Percentiles rank a stretch among this genome's conserved stretches.
These are phyloP conservation scores for Darksidea phi DNA, from an alignment of 495 filamentous ascomycete genomes.

Conservation along the genomic window DNA sequence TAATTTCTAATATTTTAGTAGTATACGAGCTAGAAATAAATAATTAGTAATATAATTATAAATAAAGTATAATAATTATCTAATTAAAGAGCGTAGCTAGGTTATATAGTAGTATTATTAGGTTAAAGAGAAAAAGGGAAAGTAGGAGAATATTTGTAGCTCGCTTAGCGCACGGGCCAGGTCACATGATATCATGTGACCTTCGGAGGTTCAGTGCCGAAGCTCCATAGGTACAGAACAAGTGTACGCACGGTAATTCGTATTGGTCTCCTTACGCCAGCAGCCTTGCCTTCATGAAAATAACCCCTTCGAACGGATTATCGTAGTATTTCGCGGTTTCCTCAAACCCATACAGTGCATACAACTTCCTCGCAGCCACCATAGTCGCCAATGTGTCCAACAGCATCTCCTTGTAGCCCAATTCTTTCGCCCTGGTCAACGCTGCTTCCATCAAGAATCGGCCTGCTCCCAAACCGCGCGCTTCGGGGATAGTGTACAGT, in stretches of 20 bases:
- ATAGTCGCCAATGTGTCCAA: constrained; percentile 60
- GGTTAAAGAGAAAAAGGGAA: too few species aligned
- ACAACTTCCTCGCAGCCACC: constrained; percentile 52
- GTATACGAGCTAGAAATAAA: too few species aligned
- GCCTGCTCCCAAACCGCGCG: constrained; percentile 53
- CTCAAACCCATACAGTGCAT: constrained; percentile 54
- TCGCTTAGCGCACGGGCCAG: too few species aligned
- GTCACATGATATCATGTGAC: too few species aligned
- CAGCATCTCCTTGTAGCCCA: constrained; percentile 56
- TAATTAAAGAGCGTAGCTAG: too few species aligned
- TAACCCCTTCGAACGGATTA: constrained; percentile 53
- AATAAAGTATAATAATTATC: too few species aligned
- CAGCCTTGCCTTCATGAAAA: constrained; percentile 38
- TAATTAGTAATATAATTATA: too few species aligned
- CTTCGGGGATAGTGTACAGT: constrained; percentile 51
- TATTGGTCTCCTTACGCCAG: neutral
- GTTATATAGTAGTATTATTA: too few species aligned
- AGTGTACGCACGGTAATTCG: neutral
- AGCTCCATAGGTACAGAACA: too few species aligned
- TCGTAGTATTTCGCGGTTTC: constrained; percentile 58
- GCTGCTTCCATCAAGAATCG: constrained; percentile 47
- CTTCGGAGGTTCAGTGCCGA: too few species aligned
- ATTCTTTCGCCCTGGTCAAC: constrained; percentile 46
- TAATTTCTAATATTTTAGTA: too few species aligned
- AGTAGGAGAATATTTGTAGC: too few species aligned